phyloP scores from a whole-genome alignment of 2,329 filamentous ascomycete genomes.

The Xylaria multiplex region DNA sequence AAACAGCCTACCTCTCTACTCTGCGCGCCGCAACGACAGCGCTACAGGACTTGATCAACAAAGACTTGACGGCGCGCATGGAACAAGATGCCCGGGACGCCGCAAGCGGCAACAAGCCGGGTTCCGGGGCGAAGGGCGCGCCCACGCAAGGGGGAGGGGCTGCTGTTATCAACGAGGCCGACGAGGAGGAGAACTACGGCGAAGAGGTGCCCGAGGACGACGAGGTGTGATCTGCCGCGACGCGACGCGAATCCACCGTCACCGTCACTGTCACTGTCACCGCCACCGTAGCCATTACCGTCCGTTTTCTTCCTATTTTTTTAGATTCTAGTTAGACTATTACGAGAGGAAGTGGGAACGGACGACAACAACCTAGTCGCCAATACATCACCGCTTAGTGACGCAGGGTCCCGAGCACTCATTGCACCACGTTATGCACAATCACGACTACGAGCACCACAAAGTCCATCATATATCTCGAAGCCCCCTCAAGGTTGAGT shows the following conservation, averaged over 20 bases:
- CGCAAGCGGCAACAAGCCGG: neutral
- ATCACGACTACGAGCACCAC: neutral
- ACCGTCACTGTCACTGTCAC: neutral
- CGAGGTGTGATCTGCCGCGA: conserved; percentile 32
- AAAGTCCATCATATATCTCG: neutral
- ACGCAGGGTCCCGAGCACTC: neutral
- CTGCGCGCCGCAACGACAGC: conserved; percentile 66
- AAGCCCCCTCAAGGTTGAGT: neutral
- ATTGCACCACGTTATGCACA: neutral
- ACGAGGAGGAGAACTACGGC: conserved; percentile 83
- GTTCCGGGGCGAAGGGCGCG: neutral
- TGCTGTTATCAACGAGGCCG: conserved; percentile 59
- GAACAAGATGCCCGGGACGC: conserved; percentile 72
- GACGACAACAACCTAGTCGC: too few relatives aligned
- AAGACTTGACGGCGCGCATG: conserved; percentile 77
- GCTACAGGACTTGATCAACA: conserved; percentile 75
- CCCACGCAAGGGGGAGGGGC: neutral
- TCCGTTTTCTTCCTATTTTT: neutral
- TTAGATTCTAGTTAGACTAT: neutral
- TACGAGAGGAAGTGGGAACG: too few relatives aligned
- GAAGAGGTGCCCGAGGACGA: conserved; percentile 81
- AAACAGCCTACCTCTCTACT: conserved; percentile 67
- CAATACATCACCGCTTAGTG: neutral
- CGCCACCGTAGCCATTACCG: too few relatives aligned
- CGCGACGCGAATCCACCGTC: neutral